Base-by-base conservation (phyloP, 106 monocot genomes). In the Dendrobium catenatum region DNA sequence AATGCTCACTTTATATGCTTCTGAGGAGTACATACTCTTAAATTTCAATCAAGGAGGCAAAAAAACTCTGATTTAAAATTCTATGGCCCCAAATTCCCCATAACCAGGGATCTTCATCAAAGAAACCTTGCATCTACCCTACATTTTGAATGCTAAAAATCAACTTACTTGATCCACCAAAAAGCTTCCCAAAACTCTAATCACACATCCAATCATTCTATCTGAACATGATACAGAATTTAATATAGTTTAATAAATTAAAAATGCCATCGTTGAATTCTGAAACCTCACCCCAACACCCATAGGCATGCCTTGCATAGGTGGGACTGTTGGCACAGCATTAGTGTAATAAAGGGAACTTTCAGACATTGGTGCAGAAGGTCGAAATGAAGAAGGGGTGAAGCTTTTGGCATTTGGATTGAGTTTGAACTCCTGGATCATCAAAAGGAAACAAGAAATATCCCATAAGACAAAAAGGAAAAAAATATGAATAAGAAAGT, bases 351-450 rank as follows among this genome's bases (percentile, higher is more conserved):
- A 92, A 66, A 88, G 82, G n/a, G 89, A 82, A 44, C 80, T 82
- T 47, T 94, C 94, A 42, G 87, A 74, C 22, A 82, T 78, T 17
- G 91, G 82, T 18, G 59, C 27, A 73, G 81, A 83, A 18, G 86
- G 90, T 85, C 89, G 90, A 55, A 89, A 72, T 64, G 90, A 83
- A 72, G 89, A 83, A 40, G 96, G 96, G 40, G 86, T 86, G 78
- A 97, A 97, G 81, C 86, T 90, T 78, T 87, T 97, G 42, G 96
- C 96, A 84, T 92, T 87, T 26, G 96, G 96, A 84, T 97, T 97
- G 42, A 97, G 86, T 84, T 90, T 97, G 73, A 97, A 97, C 77
- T 97, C 96, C 96, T 97, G 90, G 15, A 87, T 76, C 55, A 82
- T 37, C 75, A 86, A n/a, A 83, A 76, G 26, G 4, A 18, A 49